These are phyloP conservation scores for Saturnispora galanensis DNA, from an alignment of 805 yeast species.

Conservation along the genomic window DNA sequence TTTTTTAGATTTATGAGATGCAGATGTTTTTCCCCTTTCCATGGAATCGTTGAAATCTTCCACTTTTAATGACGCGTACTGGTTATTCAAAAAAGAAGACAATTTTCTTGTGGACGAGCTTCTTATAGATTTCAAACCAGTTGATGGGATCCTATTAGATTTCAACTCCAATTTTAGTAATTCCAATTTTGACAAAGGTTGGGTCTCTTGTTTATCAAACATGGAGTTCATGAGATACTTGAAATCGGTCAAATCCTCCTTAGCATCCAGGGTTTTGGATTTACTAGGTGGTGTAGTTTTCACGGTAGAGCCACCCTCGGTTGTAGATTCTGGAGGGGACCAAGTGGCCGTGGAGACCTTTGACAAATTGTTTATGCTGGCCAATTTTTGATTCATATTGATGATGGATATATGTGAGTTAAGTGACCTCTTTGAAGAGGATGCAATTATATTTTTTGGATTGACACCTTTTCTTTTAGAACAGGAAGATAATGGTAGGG, in stretches of 20 bases:
- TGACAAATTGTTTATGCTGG: conserved; percentile 6
- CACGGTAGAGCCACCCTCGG: too few species aligned
- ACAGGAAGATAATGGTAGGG: neutral
- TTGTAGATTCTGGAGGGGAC: too few species aligned
- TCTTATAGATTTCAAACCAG: conserved; percentile 13
- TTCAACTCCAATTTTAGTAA: conserved; percentile 11
- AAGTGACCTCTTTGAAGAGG: conserved; percentile 41
- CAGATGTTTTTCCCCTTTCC: neutral
- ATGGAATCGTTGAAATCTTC: conserved; percentile 13
- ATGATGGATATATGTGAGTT: conserved; percentile 21
- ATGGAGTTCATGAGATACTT: conserved; percentile 25
- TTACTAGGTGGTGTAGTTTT: too few species aligned
- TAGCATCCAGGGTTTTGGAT: neutral
- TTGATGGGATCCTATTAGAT: neutral
- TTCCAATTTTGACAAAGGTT: conserved; percentile 19
- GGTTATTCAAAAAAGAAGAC: conserved; percentile 16
- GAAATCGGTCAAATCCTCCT: conserved; percentile 8
- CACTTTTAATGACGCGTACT: conserved; percentile 11
- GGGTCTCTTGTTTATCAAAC: conserved; percentile 13
- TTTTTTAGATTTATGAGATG: conserved; percentile 14
- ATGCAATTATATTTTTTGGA: conserved; percentile 25
- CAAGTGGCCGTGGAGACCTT: neutral
- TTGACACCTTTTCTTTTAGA: neutral
- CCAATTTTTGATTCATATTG: conserved; percentile 11
- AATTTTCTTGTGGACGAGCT: conserved; percentile 24